These are phyloP conservation scores for Ceratocystiopsis minuta DNA, from an alignment of 2,329 filamentous ascomycete genomes.

Conservation along the genomic window DNA sequence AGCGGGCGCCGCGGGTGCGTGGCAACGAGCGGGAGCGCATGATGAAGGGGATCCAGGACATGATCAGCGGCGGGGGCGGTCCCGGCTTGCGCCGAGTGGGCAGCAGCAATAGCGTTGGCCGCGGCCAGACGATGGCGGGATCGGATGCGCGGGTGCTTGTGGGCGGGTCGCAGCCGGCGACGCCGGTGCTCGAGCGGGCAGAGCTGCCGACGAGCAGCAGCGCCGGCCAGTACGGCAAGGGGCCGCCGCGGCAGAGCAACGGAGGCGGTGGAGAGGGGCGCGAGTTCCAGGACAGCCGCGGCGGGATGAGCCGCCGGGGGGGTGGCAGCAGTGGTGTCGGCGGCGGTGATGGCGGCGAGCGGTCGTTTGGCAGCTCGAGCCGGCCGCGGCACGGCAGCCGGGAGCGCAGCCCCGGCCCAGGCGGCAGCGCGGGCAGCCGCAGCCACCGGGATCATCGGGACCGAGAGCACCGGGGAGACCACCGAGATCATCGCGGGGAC, in stretches of 20 bases:
- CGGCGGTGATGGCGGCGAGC: not conserved
- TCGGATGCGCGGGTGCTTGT: slow-evolving; percentile 40
- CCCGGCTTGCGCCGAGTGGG: slow-evolving; percentile 14
- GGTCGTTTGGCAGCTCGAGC: not conserved
- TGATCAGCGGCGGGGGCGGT: slow-evolving; percentile 19
- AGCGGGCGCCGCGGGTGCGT: no score
- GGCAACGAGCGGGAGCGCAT: slow-evolving; percentile 23
- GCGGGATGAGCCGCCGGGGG: no score
- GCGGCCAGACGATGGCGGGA: slow-evolving; percentile 20
- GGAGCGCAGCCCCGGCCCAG: not conserved
- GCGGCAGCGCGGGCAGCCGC: not conserved
- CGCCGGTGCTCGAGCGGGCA: slow-evolving; percentile 29
- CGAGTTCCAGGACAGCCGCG: no score
- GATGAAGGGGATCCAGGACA: slow-evolving; percentile 35
- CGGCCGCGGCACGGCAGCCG: not conserved
- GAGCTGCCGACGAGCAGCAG: slow-evolving; percentile 20
- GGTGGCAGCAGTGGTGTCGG: not conserved
- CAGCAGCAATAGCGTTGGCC: slow-evolving; percentile 20
- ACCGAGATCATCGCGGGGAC: not conserved
- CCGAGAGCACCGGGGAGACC: slow-evolving; percentile 8
- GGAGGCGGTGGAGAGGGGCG: not conserved
- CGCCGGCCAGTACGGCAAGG: not conserved
- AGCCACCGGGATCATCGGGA: slow-evolving; percentile 11
- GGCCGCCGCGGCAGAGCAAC: not conserved
- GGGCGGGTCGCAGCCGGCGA: slow-evolving; percentile 31